phyloP scores from a whole-genome alignment of 768 basidiomycete genomes.

The Tylopilus intermedius region DNA sequence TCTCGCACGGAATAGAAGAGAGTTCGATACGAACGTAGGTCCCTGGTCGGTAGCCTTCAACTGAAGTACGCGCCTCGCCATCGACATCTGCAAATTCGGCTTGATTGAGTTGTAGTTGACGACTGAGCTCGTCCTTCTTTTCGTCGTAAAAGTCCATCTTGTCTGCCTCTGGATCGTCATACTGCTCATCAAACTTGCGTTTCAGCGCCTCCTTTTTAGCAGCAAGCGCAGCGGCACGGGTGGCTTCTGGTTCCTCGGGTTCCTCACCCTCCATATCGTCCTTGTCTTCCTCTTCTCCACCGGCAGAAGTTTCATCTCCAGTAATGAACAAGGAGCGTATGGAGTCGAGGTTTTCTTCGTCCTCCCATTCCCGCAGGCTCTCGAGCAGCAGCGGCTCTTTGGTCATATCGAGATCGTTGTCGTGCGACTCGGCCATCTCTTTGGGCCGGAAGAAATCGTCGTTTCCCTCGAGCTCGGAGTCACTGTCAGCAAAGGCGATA shows the following conservation, averaged over 20 bases:
- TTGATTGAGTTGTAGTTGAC: constrained; percentile 75
- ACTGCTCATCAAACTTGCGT: constrained; percentile 94
- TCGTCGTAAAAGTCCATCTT: constrained; percentile 87
- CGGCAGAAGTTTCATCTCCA: constrained; percentile 42
- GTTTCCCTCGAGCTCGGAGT: constrained; percentile 55
- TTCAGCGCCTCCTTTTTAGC: constrained; percentile 89
- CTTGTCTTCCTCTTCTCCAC: constrained; percentile 38
- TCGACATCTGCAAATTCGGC: constrained; percentile 82
- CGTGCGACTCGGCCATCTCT: constrained; percentile 34
- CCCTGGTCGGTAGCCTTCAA: constrained; percentile 90
- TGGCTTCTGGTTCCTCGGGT: constrained; percentile 24
- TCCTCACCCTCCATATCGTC: constrained; percentile 37
- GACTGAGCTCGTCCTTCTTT: constrained; percentile 83
- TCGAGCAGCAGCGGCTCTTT: constrained; percentile 55
- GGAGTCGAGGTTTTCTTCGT: constrained; percentile 80
- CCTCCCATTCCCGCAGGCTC: constrained; percentile 70
- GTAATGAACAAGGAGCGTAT: constrained; percentile 90
- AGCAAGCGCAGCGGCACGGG: constrained; percentile 54
- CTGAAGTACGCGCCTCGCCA: constrained; percentile 67
- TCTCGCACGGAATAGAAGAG: constrained; percentile 76
- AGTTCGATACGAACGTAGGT: constrained; percentile 92
- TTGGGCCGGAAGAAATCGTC: constrained; percentile 70
- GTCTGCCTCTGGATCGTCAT: constrained; percentile 79
- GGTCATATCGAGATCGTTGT: constrained; percentile 60
- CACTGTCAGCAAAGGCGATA: constrained; percentile 71